Conservation (phyloP, 352 stramenopile species). For the Phytopythium delawarense region DNA sequence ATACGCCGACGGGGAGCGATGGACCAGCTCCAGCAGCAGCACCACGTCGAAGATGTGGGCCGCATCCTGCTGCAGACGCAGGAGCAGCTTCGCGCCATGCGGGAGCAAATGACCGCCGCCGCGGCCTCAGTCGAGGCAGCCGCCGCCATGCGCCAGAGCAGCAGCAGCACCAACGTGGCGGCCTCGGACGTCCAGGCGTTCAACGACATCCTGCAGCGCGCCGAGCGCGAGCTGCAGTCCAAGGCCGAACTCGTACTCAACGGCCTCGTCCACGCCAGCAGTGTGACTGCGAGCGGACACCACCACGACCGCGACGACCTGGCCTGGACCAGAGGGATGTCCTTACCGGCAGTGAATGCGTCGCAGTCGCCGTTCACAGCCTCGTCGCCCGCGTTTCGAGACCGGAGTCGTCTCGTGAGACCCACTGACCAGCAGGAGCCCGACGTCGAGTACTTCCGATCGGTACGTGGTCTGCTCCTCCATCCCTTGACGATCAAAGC, state of each 20-base stretch:
- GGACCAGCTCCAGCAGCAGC: constrained; percentile 73
- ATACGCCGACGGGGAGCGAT: constrained; percentile 23
- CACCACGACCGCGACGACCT: constrained; percentile 1
- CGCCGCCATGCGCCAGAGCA: constrained; percentile 27
- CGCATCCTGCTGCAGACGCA: constrained; percentile 79
- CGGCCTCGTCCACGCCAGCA: constrained; percentile 54
- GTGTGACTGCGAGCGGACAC: background rate
- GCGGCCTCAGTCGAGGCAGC: constrained; percentile 24
- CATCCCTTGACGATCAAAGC: background rate
- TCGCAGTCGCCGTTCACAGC: background rate
- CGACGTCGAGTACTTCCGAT: constrained; percentile 44
- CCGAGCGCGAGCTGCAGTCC: constrained; percentile 62
- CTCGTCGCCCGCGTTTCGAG: background rate
- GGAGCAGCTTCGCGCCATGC: constrained; percentile 69
- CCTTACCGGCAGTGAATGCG: constrained; percentile 20
- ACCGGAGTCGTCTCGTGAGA: background rate
- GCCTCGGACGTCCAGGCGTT: constrained; percentile 39
- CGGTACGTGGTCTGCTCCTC: constrained; percentile 15
- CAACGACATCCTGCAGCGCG: constrained; percentile 66
- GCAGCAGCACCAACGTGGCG: constrained; percentile 11
- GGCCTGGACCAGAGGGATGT: background rate
- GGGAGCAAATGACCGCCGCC: constrained; percentile 57
- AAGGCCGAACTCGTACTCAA: constrained; percentile 80
- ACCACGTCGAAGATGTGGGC: constrained; percentile 81
- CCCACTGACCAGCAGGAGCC: constrained; percentile 11